phyloP scores from a whole-genome alignment of 371 early-diverging fungal genomes.

The Syncephalastrum monosporum region DNA sequence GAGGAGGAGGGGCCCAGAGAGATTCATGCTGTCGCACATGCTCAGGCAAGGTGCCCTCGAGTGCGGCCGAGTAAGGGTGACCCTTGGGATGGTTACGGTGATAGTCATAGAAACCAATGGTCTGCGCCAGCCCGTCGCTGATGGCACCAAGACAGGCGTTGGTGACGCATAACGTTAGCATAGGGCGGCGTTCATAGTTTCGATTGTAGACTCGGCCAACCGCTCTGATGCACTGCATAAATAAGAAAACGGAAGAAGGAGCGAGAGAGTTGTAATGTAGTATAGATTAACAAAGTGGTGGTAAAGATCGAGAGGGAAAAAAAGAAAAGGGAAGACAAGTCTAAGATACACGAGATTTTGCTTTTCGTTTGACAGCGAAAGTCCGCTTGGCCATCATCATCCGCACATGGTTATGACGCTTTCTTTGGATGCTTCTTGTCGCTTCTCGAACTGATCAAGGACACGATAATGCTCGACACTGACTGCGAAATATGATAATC shows the following conservation, averaged over 20 bases:
- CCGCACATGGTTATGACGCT: too few species aligned
- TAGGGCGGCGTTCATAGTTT: slow-evolving; percentile 57
- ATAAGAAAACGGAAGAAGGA: slow-evolving; percentile 4
- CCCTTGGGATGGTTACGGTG: slow-evolving; percentile 13
- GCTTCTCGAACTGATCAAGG: slow-evolving; percentile 1
- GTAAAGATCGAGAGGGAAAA: neutral
- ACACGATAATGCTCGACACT: slow-evolving; percentile 3
- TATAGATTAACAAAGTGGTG: neutral
- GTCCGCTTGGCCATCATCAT: too few species aligned
- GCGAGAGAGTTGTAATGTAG: slow-evolving; percentile 4
- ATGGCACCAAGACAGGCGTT: slow-evolving; percentile 70
- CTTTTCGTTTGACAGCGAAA: too few species aligned
- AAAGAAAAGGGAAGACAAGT: too few species aligned
- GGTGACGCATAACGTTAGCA: slow-evolving; percentile 68
- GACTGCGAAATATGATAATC: neutral
- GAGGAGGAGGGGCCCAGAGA: slow-evolving; percentile 17
- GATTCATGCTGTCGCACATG: slow-evolving; percentile 10
- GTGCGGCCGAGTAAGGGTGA: slow-evolving; percentile 9
- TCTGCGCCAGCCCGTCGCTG: slow-evolving; percentile 72
- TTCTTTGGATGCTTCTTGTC: too few species aligned
- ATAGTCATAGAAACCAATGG: slow-evolving; percentile 37
- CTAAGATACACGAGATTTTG: too few species aligned
- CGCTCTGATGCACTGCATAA: slow-evolving; percentile 27
- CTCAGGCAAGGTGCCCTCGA: slow-evolving; percentile 19
- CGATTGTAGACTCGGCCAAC: slow-evolving; percentile 42